These are phyloP conservation scores for Gastrodia elata DNA, from an alignment of 106 monocot genomes.

Conservation along the genomic window DNA sequence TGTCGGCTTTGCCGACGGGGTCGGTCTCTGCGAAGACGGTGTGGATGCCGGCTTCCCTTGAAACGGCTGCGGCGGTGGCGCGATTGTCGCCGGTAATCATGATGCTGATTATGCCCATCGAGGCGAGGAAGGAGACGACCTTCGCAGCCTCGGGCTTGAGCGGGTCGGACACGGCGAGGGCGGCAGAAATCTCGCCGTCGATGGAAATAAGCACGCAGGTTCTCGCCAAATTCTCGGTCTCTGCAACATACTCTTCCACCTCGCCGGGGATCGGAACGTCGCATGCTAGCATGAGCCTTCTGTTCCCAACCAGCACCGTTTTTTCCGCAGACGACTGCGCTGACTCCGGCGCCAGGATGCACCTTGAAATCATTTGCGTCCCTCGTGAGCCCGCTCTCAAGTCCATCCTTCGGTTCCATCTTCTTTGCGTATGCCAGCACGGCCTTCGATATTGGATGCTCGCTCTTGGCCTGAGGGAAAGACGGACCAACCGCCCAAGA, in stretches of 20 bases:
- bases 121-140: conserved; percentile 49
- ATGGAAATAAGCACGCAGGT: conserved; percentile 75
- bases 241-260: conserved; percentile 43
- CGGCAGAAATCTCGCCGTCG: conserved; percentile 49
- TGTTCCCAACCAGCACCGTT: conserved; percentile 62
- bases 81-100: conserved; percentile 90
- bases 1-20: conserved; percentile 59
- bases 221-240: conserved; percentile 50
- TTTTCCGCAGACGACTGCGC: conserved; percentile 30
- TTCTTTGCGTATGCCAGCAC: conserved; percentile 52
- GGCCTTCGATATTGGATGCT: conserved; percentile 87
- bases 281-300: conserved; percentile 48
- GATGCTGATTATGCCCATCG: conserved; percentile 64
- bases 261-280: conserved; percentile 30
- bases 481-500: not conserved
- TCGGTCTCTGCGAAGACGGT: conserved; percentile 73
- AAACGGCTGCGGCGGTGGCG: conserved; percentile 69
- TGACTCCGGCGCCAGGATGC: conserved; percentile 69
- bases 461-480: conserved; percentile 54
- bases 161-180: conserved; percentile 75
- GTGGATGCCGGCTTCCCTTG: conserved; percentile 59
- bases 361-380: conserved; percentile 60
- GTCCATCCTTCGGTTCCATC: conserved; percentile 46
- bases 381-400: conserved; percentile 9
- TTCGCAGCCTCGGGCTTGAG: conserved; percentile 66